phyloP scores from a whole-genome alignment of 257 asterid genomes.

The Penstemon davidsonii region DNA sequence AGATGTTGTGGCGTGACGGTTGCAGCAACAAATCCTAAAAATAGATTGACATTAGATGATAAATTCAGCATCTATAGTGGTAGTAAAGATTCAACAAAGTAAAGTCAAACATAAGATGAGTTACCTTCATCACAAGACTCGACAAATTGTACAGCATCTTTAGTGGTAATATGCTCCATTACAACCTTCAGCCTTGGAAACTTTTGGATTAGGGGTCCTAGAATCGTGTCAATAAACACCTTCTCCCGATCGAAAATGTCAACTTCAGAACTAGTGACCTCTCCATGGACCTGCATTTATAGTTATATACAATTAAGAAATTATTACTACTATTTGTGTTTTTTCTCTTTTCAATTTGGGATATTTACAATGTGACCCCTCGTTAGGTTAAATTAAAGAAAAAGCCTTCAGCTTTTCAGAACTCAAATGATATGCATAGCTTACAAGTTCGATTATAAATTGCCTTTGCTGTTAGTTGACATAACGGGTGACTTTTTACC shows the following conservation, averaged over 20 bases:
- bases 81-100: not conserved
- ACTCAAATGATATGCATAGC: no score
- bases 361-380: no score
- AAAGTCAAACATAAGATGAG: conserved; percentile 4
- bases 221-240: conserved; percentile 75
- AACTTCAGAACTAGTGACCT: conserved; percentile 77
- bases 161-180: conserved; percentile 95
- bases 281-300: conserved; percentile 82
- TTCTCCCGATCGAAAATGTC: conserved; percentile 94
- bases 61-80: not conserved
- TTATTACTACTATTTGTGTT: no score
- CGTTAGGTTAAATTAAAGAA: no score
- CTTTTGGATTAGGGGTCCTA: conserved; percentile 66
- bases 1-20: conserved; percentile 98
- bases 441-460: no score
- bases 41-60: conserved; percentile 21
- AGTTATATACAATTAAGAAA: not conserved
- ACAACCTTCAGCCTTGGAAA: conserved; percentile 80
- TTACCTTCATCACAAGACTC: conserved; percentile 77
- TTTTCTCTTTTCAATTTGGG: no score
- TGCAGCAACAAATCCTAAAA: conserved; percentile 83
- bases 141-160: conserved; percentile 81
- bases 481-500: no score
- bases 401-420: no score
- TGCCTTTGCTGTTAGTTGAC: no score